phyloP scores from a whole-genome alignment of 169 alveolate species.

The Plasmodium knowlesi region DNA sequence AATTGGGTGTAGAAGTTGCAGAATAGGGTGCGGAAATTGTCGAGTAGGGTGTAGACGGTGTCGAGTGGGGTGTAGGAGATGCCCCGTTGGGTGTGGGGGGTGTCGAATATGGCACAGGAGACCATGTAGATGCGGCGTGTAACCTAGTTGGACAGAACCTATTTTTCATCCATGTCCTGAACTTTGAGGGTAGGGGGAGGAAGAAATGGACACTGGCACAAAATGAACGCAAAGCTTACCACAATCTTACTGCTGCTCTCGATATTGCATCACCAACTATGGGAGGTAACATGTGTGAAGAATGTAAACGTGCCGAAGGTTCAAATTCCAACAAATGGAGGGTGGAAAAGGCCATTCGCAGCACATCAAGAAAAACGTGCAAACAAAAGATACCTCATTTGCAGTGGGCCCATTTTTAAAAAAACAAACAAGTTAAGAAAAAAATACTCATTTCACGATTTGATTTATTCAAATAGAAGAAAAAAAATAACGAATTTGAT shows the following conservation, averaged over 20 bases:
- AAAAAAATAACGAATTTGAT: slow-evolving; percentile 20
- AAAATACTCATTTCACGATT: background rate
- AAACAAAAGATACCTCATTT: background rate
- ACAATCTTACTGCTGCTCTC: background rate
- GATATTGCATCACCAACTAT: background rate
- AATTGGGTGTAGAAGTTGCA: slow-evolving; percentile 16
- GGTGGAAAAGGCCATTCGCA: background rate
- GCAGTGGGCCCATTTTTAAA: slow-evolving; percentile 7
- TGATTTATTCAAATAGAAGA: slow-evolving; percentile 31
- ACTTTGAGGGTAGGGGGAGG: background rate
- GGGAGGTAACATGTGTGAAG: background rate
- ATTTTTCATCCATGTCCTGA: background rate
- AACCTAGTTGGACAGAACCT: background rate
- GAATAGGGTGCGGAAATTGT: slow-evolving; percentile 13
- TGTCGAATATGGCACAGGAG: background rate
- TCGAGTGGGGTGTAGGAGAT: slow-evolving; percentile 17
- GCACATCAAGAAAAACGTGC: background rate
- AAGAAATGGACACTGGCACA: background rate
- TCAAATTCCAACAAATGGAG: background rate
- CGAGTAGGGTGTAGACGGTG: slow-evolving; percentile 8
- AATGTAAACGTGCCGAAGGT: background rate
- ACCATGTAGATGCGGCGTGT: slow-evolving; percentile 2
- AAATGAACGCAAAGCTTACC: background rate
- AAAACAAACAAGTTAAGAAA: background rate
- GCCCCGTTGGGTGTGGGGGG: slow-evolving; percentile 9